phyloP scores from a whole-genome alignment of 768 basidiomycete genomes.

The Pulveroboletus ravenelii region DNA sequence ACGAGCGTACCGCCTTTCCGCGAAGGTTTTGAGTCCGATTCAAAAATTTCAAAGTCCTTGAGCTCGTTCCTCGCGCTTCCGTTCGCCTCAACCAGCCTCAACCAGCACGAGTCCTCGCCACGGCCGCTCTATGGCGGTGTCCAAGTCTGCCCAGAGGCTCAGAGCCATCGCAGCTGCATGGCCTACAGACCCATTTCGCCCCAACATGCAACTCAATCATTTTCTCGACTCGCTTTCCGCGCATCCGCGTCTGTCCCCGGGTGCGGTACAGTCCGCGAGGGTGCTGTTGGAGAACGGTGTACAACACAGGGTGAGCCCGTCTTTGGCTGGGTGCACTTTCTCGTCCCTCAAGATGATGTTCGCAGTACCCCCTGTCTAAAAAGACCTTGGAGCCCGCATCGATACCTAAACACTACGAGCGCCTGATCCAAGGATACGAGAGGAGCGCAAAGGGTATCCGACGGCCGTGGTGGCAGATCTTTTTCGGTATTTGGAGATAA shows the following conservation, averaged over 20 bases:
- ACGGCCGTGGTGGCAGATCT: constrained; percentile 80
- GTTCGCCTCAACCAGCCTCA: no score
- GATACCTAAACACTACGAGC: constrained; percentile 67
- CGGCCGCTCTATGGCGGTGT: constrained; percentile 17
- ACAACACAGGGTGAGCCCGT: constrained; percentile 48
- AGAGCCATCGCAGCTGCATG: constrained; percentile 54
- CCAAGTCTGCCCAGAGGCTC: constrained; percentile 47
- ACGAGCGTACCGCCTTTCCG: neutral
- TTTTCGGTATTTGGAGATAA: constrained; percentile 64
- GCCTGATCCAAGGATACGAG: constrained; percentile 68
- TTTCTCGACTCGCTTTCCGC: constrained; percentile 61
- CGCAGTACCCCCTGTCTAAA: constrained; percentile 62
- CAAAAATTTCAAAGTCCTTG: constrained; percentile 6
- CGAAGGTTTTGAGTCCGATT: constrained; percentile 24
- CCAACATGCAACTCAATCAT: constrained; percentile 64
- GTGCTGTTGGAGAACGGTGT: constrained; percentile 52
- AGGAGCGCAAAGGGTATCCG: constrained; percentile 73
- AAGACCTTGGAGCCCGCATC: constrained; percentile 66
- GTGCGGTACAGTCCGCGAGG: constrained; percentile 56
- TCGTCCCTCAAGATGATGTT: constrained; percentile 8
- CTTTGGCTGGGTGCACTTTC: neutral
- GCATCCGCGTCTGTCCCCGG: constrained; percentile 63
- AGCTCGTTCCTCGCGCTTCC: neutral
- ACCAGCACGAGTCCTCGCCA: no score
- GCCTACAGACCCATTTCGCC: constrained; percentile 71